These are phyloP conservation scores for Esteya vermicola DNA, from an alignment of 2,329 filamentous ascomycete genomes.

Conservation along the genomic window DNA sequence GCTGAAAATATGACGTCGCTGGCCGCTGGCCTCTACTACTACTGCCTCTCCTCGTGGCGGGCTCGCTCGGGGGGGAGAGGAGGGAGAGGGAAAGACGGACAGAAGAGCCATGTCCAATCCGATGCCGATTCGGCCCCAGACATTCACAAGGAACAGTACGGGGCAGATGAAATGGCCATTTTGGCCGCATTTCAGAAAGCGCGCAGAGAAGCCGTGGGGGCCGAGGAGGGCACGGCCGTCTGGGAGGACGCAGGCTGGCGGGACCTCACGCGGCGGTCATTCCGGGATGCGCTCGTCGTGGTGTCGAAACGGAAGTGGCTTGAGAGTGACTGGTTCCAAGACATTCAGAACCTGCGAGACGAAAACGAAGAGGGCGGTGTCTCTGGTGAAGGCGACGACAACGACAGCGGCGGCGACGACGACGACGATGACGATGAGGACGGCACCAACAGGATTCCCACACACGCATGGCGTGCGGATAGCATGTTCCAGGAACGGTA, in stretches of 20 bases:
- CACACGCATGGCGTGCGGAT: conserved; percentile 35
- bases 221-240: conserved; percentile 20
- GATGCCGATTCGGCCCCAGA: conserved; percentile 2
- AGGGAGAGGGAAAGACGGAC: background rate
- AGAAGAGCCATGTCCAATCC: no score
- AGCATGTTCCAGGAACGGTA: conserved; percentile 67
- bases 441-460: conserved; percentile 13
- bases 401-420: conserved; percentile 22
- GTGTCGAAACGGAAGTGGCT: conserved; percentile 45
- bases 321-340: conserved; percentile 47
- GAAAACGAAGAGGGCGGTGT: conserved; percentile 11
- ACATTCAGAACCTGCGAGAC: conserved; percentile 39
- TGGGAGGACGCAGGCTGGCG: conserved; percentile 37
- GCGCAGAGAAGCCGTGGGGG: background rate
- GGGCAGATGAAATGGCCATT: conserved; percentile 30
- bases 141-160: conserved; percentile 26
- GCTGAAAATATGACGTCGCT: conserved; percentile 35
- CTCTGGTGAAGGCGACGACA: conserved; percentile 17
- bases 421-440: conserved; percentile 10
- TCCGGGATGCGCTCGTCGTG: conserved; percentile 47
- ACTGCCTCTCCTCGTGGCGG: conserved; percentile 30
- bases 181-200: conserved; percentile 23
- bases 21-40: conserved; percentile 45
- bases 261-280: conserved; percentile 32
- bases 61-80: background rate